Base-by-base conservation (phyloP, 345 rosid species). In the Pugionium dolabratum region DNA sequence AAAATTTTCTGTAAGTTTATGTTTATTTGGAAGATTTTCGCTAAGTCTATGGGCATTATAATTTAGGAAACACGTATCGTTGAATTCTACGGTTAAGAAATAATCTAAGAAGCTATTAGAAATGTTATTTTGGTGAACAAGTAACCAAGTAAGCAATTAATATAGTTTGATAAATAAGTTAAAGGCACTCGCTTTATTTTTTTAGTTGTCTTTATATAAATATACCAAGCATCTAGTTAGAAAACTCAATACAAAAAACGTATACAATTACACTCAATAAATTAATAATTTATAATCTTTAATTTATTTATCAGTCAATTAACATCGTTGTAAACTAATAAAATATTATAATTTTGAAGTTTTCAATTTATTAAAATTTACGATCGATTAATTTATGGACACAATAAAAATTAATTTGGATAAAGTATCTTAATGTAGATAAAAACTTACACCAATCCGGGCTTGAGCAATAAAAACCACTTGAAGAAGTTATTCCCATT, bases 401-500 rank as follows among this genome's bases (percentile, higher is more conserved):
- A 47, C 4, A 10, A 37, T 37, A 25, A 49, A 52, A 51, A 51
- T 36, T 36, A 1, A 36, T 34, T 30, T 65, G 35, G 18, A 32
- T 9, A 46, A 43, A 43, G 39, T 52, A 64, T 33, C n/a, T 50
- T 29, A 40, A 9, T 11, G 9, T 44, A 47, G 33, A 67, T 4
- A 62, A 41, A 74, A 33, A 46, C 11, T 31, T 74, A 58, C 64
- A 62, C 75, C 53, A 75, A 67, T 76, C 63, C 47, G 67, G 49
- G 36, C 26, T 46, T 61, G 56, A 63, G 50, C 63, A 64, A 64
- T 39, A 55, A 48, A 71, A 25, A 54, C 50, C 37, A 46, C 18
- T 5, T 31, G 34, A 37, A 44, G 3, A 41, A 18, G 35, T 59
- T 9, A 62, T 26, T 54, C 41, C 54, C 10, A 26, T 40, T 55